phyloP scores from a whole-genome alignment of 2,329 filamentous ascomycete species.

The Plenodomus lindquistii region DNA sequence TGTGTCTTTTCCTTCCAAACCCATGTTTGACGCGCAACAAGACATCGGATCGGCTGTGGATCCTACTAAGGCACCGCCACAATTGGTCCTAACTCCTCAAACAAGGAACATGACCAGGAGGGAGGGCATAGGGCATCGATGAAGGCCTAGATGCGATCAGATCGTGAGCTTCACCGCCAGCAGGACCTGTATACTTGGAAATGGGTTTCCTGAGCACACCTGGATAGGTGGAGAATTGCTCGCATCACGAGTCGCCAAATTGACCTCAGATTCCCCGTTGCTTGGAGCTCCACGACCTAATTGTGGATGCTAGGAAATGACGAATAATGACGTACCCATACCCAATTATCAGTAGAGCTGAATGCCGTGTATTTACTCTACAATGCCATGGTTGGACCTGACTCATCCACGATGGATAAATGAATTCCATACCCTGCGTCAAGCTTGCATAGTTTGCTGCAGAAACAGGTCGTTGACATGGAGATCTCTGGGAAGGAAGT shows the following conservation, averaged over 20 bases:
- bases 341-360: conserved; percentile 1
- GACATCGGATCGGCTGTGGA: conserved; percentile 7
- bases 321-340: conserved; percentile 12
- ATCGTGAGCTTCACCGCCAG: conserved; percentile 6
- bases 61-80: conserved; percentile 17
- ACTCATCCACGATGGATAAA: too few species aligned
- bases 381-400: not conserved
- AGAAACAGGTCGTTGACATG: not conserved
- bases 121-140: conserved; percentile 9
- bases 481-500: not conserved
- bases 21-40: conserved; percentile 3
- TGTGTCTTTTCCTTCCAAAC: conserved; percentile 4
- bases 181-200: conserved; percentile 6
- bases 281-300: not conserved
- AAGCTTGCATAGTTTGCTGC: not conserved
- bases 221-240: conserved; percentile 14
- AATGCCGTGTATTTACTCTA: not conserved
- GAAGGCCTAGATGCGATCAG: conserved; percentile 18
- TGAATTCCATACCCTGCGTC: not conserved
- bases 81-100: conserved; percentile 24
- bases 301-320: conserved; percentile 4
- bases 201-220: conserved; percentile 9
- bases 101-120: conserved; percentile 8
- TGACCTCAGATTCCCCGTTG: conserved; percentile 6
- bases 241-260: conserved; percentile 2